Evolutionary conservation across 331 rosid species (phyloP).

Genomic region (Pyracantha coccinea): DNA sequence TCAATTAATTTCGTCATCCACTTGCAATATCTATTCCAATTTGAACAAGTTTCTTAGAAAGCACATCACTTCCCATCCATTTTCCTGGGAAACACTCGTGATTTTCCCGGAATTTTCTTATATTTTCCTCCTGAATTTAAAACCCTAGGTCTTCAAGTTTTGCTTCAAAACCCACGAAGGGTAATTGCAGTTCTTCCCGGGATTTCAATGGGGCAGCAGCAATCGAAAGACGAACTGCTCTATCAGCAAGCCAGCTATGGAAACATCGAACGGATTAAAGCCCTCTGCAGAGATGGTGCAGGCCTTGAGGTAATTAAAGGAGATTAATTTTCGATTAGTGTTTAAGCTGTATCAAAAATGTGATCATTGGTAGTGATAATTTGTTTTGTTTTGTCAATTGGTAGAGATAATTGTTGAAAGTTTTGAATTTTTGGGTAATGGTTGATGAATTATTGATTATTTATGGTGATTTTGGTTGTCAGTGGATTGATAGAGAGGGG

Average conservation of each 20-base stretch:
- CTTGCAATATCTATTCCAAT: background rate
- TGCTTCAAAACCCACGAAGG: background rate
- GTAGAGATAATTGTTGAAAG: slow-evolving; percentile 12
- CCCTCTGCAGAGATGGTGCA: slow-evolving; percentile 76
- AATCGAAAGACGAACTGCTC: slow-evolving; percentile 72
- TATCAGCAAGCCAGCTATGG: slow-evolving; percentile 79
- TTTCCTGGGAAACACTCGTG: background rate
- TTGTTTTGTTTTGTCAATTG: background rate
- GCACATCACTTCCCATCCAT: background rate
- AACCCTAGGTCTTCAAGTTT: background rate
- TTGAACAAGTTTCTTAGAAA: background rate
- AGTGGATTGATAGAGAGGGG: slow-evolving; percentile 79
- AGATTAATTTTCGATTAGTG: background rate
- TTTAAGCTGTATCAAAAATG: background rate
- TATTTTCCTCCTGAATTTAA: slow-evolving; percentile 2
- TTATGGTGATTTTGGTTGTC: slow-evolving; percentile 6
- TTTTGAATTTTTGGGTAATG: background rate
- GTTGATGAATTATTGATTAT: background rate
- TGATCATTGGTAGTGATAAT: slow-evolving; percentile 12
- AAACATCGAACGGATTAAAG: slow-evolving; percentile 67
- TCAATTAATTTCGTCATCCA: background rate
- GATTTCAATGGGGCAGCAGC: slow-evolving; percentile 70
- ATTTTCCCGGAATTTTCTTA: background rate
- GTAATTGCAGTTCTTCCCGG: background rate
- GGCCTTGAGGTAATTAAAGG: slow-evolving; percentile 62